Evolutionary conservation across 2,329 filamentous ascomycete species (phyloP).

Genomic region (Mycosphaerella sp.): DNA sequence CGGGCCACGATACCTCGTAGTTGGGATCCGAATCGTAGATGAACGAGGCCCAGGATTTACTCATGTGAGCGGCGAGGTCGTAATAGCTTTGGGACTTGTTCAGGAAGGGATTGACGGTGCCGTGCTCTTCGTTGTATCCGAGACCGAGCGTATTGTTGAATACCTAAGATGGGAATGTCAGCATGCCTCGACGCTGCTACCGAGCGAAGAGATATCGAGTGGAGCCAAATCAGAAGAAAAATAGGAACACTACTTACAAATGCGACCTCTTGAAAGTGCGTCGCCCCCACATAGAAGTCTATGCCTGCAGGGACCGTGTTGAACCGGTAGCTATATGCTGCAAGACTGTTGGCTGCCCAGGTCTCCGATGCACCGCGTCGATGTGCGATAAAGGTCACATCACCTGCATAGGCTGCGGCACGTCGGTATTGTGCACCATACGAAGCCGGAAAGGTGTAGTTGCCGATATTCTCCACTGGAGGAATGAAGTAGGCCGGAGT

Average conservation of each 20-base stretch:
- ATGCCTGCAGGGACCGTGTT: conserved; percentile 48
- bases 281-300: conserved; percentile 39
- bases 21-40: conserved; percentile 40
- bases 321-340: conserved; percentile 58
- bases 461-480: conserved; percentile 33
- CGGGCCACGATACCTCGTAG: conserved; percentile 8
- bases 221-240: no score
- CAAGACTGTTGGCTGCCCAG: conserved; percentile 44
- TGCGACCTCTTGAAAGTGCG: conserved; percentile 48
- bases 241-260: conserved; percentile 26
- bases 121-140: conserved; percentile 34
- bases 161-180: no score
- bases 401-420: conserved; percentile 49
- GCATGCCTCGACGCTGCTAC: no score
- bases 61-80: conserved; percentile 40
- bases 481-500: conserved; percentile 47
- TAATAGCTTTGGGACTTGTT: conserved; percentile 35
- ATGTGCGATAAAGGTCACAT: conserved; percentile 51
- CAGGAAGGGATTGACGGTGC: conserved; percentile 32
- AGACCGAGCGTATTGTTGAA: conserved; percentile 42
- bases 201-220: no score
- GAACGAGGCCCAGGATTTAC: conserved; percentile 42
- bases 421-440: conserved; percentile 49
- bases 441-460: conserved; percentile 33
- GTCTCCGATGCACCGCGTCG: conserved; percentile 49